Evolutionary conservation across 768 basidiomycete species (phyloP), one percentile per base, ranked within the genome.

Genomic region (Tephrocybe rancida): DNA sequence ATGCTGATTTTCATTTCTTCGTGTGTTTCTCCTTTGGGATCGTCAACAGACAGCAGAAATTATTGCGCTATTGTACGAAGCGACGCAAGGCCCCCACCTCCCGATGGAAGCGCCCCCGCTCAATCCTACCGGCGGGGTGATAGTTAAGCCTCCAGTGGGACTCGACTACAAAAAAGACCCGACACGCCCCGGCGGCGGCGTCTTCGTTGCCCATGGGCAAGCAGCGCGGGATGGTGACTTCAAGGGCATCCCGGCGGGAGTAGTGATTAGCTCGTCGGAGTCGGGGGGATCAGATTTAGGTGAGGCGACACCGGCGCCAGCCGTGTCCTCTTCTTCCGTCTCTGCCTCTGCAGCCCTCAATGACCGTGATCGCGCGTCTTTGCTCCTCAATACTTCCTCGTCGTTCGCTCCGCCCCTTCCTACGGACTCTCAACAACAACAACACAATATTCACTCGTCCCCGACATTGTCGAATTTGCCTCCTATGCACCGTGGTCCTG

Each of bases 51-150:
- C 92, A 0, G 85, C 92, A 42, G 95, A 98, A 71, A 95, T 96
- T 51, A 96, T 97, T 60, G 80, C 90, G 5, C 76, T 98, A 22
- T 76, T 97, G 30, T 95, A 92, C 68, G 93, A 95, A 72, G 92
- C 95, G 11, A 96, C 95, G n/a, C 88, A 91, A 67, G 87, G 88
- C n/a, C 79, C 64, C 44, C 74, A 66, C 44, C 62, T 74, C 54
- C 75, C 74, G 8, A 69, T 84, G 48, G 81, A 85, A 60, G 76
- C 84, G 0, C 84, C 87, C 9, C 75, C 81, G 14, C 76, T 93
- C 52, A 95, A 94, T 65, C 93, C 95, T 3, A 86, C 80, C 0
- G 88, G 91, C 1, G 87, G 87, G 25, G 84, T 83, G 53, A 83
- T 74, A 30, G 81, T 71, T 46, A 80, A 77, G 57, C 78, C 75